Conservation (phyloP, 2,329 filamentous ascomycete species). For the Trichophyton mentagrophytes region DNA sequence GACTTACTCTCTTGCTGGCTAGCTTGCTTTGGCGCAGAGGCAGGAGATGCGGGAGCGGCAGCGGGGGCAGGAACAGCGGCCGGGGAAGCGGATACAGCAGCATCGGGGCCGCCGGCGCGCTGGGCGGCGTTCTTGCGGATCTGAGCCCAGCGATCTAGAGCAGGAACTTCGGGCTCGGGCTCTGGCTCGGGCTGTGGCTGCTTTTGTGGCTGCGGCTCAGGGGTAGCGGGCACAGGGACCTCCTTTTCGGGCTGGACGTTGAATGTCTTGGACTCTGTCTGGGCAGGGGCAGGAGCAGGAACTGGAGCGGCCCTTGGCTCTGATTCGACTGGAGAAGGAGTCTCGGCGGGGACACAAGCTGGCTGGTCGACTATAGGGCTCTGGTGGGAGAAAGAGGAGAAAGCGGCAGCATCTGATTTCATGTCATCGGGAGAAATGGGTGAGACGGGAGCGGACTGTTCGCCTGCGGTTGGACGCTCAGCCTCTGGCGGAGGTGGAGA, state of each 20-base stretch:
- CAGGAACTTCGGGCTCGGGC: conserved; percentile 20
- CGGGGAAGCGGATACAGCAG: conserved; percentile 45
- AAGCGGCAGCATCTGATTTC: conserved; percentile 36
- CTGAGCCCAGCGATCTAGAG: conserved; percentile 81
- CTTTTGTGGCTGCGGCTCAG: too few species aligned
- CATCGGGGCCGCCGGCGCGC: conserved; percentile 54
- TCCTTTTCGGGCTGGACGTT: neutral
- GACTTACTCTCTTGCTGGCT: conserved; percentile 86
- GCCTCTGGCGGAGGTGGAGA: conserved; percentile 17
- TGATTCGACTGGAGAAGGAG: conserved; percentile 19
- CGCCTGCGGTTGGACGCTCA: conserved; percentile 24
- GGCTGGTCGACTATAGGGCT: conserved; percentile 79
- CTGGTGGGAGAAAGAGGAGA: conserved; percentile 62
- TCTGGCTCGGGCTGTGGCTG: too few species aligned
- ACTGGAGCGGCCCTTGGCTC: neutral
- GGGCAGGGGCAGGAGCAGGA: neutral
- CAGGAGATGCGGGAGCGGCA: conserved; percentile 19
- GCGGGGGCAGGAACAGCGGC: conserved; percentile 43
- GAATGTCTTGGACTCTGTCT: neutral
- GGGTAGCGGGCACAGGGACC: neutral
- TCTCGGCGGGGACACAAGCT: conserved; percentile 57
- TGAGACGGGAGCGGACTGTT: conserved; percentile 44
- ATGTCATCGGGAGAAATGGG: conserved; percentile 43
- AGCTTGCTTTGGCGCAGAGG: conserved; percentile 44
- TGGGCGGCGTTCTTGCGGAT: conserved; percentile 91